Conservation (phyloP, 345 rosid species). For the Sonneratia caseolaris region DNA sequence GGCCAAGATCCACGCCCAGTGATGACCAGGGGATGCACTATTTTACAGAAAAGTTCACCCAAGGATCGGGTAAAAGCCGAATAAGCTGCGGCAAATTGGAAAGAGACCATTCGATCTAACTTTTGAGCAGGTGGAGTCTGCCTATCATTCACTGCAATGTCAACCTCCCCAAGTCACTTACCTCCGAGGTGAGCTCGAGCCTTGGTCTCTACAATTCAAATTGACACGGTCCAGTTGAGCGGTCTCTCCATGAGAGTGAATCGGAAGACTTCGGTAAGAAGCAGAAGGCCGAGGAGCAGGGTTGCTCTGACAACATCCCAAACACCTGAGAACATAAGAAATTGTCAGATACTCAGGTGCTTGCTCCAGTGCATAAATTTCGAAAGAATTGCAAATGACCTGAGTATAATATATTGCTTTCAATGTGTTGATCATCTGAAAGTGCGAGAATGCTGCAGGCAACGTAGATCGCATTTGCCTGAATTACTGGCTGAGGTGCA, state of each 20-base stretch:
- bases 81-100: no score
- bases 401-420: constrained; percentile 57
- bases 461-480: constrained; percentile 87
- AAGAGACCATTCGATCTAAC: no score
- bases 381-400: constrained; percentile 30
- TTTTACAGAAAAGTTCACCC: no score
- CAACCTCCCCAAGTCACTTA: not conserved
- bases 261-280: constrained; percentile 56
- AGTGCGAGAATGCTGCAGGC: constrained; percentile 72
- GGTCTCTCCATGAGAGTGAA: constrained; percentile 46
- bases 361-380: not conserved
- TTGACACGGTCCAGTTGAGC: constrained; percentile 49
- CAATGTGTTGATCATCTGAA: constrained; percentile 66
- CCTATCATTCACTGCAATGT: no score
- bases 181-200: constrained; percentile 12
- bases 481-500: constrained; percentile 83
- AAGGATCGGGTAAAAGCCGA: no score
- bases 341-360: not conserved
- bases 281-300: constrained; percentile 61
- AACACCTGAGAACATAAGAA: constrained; percentile 30
- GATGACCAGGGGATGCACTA: no score
- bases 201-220: constrained; percentile 26
- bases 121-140: no score
- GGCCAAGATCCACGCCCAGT: no score
- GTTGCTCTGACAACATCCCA: constrained; percentile 66